These are phyloP conservation scores for Aspergillus sp. DNA, from an alignment of 2,329 filamentous ascomycete species.

Conservation along the genomic window DNA sequence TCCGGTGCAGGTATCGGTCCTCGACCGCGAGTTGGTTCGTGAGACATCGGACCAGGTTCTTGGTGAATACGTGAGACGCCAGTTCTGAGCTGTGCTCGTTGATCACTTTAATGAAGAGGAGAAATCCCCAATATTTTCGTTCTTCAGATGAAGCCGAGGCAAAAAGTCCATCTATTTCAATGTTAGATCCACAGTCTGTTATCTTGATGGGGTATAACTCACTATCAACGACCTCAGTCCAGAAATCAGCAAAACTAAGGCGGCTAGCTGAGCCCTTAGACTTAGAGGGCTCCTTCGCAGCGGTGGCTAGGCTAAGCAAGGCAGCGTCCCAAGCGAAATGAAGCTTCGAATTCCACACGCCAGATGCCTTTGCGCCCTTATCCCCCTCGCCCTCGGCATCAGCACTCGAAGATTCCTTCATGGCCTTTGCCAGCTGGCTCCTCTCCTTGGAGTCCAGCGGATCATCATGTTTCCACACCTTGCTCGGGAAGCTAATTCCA, in stretches of 20 bases:
- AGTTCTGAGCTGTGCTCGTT: conserved; percentile 50
- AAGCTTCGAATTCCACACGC: conserved; percentile 75
- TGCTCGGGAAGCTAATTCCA: conserved; percentile 62
- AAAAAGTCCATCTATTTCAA: conserved; percentile 71
- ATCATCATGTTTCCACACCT: conserved; percentile 71
- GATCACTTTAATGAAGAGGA: conserved; percentile 78
- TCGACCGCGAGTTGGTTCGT: conserved; percentile 79
- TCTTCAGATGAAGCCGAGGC: conserved; percentile 78
- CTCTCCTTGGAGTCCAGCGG: conserved; percentile 71
- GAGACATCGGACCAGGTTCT: conserved; percentile 77
- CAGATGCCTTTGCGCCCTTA: conserved; percentile 49
- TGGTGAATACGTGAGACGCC: conserved; percentile 69
- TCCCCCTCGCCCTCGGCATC: conserved; percentile 31
- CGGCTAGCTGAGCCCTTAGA: conserved; percentile 37
- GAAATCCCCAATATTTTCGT: conserved; percentile 89
- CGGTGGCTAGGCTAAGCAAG: conserved; percentile 49
- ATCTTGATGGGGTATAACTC: conserved; percentile 38
- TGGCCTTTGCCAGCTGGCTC: conserved; percentile 67
- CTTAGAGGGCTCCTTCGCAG: conserved; percentile 29
- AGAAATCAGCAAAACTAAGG: conserved; percentile 69
- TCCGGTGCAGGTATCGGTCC: conserved; percentile 76
- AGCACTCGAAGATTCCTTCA: conserved; percentile 63
- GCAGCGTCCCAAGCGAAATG: conserved; percentile 88
- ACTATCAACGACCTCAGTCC: conserved; percentile 85
- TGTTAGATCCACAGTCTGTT: conserved; percentile 11